A percentile compares a stretch with the other conserved stretches of the same genome.
These are phyloP conservation scores for Tubosaeta brunneosetosa DNA, from an alignment of 768 basidiomycete genomes.

Conservation along the genomic window DNA sequence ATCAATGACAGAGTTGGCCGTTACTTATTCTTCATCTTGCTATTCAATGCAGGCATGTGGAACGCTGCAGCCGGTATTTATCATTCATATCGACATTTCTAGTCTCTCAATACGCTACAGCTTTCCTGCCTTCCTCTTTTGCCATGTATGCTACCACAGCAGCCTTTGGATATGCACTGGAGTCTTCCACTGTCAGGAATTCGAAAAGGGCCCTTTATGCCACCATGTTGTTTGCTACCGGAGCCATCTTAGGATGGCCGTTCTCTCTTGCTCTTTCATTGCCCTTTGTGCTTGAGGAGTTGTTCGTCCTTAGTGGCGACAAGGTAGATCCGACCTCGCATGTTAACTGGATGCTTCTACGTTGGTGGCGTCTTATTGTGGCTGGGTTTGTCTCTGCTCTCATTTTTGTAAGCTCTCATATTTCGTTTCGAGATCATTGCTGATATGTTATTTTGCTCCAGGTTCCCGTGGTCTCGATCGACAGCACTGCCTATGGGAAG, in stretches of 20 bases:
- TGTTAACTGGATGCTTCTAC: constrained; percentile 52
- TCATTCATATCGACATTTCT: not conserved
- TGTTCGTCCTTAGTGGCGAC: constrained; percentile 75
- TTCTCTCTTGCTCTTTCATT: constrained; percentile 85
- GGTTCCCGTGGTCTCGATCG: constrained; percentile 81
- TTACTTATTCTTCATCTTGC: constrained; percentile 85
- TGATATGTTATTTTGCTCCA: constrained; percentile 30
- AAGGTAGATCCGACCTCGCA: constrained; percentile 43
- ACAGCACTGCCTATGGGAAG: constrained; percentile 83
- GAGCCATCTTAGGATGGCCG: constrained; percentile 93
- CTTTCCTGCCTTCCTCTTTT: constrained; percentile 93
- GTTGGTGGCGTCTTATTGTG: constrained; percentile 54
- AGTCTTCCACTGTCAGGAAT: constrained; percentile 51
- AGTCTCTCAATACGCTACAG: constrained; percentile 37
- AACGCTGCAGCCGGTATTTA: constrained; percentile 71
- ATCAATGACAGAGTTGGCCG: constrained; percentile 88
- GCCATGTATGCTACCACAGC: constrained; percentile 86
- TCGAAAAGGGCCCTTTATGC: constrained; percentile 56
- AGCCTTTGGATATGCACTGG: constrained; percentile 67
- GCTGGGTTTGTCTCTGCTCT: constrained; percentile 54
- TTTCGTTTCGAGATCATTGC: not conserved
- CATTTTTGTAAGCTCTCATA: constrained; percentile 49
- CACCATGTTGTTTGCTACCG: constrained; percentile 69
- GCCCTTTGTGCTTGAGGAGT: constrained; percentile 88
- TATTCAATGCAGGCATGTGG: constrained; percentile 94